Evolutionary conservation across 1,139 yeast species (phyloP).

Genomic region (Diutina sp.): DNA sequence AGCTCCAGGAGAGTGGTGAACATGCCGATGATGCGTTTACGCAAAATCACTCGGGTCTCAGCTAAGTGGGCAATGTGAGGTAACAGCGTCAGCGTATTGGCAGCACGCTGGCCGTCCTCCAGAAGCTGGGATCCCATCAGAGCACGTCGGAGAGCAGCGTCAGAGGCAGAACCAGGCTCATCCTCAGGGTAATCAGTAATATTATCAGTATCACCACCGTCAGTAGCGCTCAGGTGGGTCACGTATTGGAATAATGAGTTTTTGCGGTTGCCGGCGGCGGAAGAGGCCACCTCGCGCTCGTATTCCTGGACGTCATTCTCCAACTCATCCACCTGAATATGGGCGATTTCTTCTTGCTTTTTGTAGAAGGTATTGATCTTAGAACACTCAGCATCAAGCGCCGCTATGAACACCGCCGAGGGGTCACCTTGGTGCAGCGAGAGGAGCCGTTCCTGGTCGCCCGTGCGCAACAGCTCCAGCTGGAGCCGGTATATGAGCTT

Average conservation of each 20-base stretch:
- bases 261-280: not conserved
- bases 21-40: slow-evolving; percentile 42
- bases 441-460: not conserved
- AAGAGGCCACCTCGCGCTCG: not conserved
- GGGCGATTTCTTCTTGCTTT: slow-evolving; percentile 36
- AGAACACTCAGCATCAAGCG: slow-evolving; percentile 39
- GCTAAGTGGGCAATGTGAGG: slow-evolving; percentile 28
- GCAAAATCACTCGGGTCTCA: slow-evolving; percentile 36
- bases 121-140: slow-evolving; percentile 3
- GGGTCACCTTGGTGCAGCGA: slow-evolving; percentile 7
- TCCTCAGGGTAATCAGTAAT: slow-evolving; percentile 20
- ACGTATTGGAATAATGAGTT: not conserved
- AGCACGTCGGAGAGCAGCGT: slow-evolving; percentile 3
- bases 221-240: slow-evolving; percentile 6
- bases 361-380: slow-evolving; percentile 52
- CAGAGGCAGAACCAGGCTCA: slow-evolving; percentile 7
- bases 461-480: slow-evolving; percentile 33
- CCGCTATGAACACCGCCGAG: slow-evolving; percentile 32
- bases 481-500: slow-evolving; percentile 55
- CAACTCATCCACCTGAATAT: slow-evolving; percentile 35
- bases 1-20: slow-evolving; percentile 52
- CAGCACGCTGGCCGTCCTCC: not conserved
- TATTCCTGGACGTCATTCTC: slow-evolving; percentile 34
- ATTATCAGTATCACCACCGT: slow-evolving; percentile 22
- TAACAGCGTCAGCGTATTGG: slow-evolving; percentile 12